Evolutionary conservation across 768 basidiomycete genomes (phyloP), one percentile per base, ranked within the genome.

Genomic region (Mycena crocata): DNA sequence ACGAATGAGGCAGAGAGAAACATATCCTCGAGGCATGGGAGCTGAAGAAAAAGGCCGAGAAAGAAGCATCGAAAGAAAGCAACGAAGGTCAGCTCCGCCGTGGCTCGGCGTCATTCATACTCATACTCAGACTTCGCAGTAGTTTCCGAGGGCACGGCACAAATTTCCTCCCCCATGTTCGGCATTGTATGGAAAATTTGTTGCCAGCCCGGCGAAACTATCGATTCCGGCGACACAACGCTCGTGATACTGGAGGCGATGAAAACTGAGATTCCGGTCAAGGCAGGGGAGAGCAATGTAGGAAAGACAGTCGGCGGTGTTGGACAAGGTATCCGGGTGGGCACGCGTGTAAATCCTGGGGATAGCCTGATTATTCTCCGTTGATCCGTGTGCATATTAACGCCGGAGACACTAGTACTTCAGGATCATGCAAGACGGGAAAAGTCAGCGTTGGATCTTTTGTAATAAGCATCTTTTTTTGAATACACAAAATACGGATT

Each of bases 251-350:
- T 90, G 15, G 87, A 89, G 74, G 87, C 89, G 1, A 90, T 90
- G 90, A 90, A 91, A 76, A 88, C 86, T 0, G 87, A 89, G 70
- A 84, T 90, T 46, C 78, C 82, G 17, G 71, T 90, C 19, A 74
- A 74, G 54, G 84, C 85, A 0, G 83, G 85, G 0, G 80, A 83
- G 21, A 77, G 76, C 12, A 81, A 82, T 55, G 71, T 87, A 1
- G 87, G 87, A 2, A 85, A 77, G 28, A 78, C 55, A 19, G 80
- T 89, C 0, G 72, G 65, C 34, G 77, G 77, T 0, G 71, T 86
- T 6, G 84, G 82, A 1, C 75, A 73, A 19, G 84, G 82, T 0
- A 70, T 86, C 10, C 71, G 70, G 37, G 84, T 83, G 57, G 86
- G 88, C 1, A 80, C 73, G 2, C 70, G 76, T 0, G 86, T 90